Percentiles rank a stretch among this genome's conserved stretches.
Conservation (phyloP, 2,329 filamentous ascomycete genomes). For the Blastomyces gilchristii region DNA sequence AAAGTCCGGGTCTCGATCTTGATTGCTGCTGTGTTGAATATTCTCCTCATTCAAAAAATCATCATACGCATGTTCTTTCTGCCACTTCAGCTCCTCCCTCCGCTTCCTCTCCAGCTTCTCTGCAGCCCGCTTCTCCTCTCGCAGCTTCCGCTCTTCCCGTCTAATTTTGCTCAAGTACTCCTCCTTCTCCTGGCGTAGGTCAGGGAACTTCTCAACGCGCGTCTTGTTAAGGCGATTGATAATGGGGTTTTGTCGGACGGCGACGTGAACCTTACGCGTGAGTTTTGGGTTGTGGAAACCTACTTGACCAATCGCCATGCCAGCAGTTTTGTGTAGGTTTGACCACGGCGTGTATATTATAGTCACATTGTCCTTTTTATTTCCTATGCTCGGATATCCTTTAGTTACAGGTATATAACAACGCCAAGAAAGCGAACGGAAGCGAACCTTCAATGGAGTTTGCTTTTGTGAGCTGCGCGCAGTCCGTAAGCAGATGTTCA, state of each 20-base stretch:
- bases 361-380: constrained; percentile 97
- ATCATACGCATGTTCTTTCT: constrained; percentile 97
- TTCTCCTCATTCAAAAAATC: constrained; percentile 79
- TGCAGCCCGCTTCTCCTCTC: constrained; percentile 31
- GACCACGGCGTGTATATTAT: constrained; percentile 97
- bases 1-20: constrained; percentile 60
- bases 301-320: constrained; percentile 92
- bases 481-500: constrained; percentile 64
- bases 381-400: constrained; percentile 46
- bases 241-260: constrained; percentile 73
- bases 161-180: constrained; percentile 61
- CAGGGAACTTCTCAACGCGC: constrained; percentile 74
- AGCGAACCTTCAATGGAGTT: constrained; percentile 85
- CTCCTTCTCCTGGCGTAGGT: constrained; percentile 72
- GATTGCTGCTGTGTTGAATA: constrained; percentile 68
- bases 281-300: constrained; percentile 79
- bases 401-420: not conserved
- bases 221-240: constrained; percentile 99
- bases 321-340: constrained; percentile 88
- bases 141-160: constrained; percentile 48
- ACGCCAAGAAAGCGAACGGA: not conserved
- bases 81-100: constrained; percentile 79
- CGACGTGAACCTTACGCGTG: constrained; percentile 73
- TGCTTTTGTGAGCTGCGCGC: constrained; percentile 95
- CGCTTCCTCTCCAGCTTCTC: constrained; percentile 51